A percentile compares a stretch with the other conserved stretches of the same genome.
Evolutionary conservation across 495 filamentous ascomycete species (phyloP).

Genomic region (Neurospora tetraspora): DNA sequence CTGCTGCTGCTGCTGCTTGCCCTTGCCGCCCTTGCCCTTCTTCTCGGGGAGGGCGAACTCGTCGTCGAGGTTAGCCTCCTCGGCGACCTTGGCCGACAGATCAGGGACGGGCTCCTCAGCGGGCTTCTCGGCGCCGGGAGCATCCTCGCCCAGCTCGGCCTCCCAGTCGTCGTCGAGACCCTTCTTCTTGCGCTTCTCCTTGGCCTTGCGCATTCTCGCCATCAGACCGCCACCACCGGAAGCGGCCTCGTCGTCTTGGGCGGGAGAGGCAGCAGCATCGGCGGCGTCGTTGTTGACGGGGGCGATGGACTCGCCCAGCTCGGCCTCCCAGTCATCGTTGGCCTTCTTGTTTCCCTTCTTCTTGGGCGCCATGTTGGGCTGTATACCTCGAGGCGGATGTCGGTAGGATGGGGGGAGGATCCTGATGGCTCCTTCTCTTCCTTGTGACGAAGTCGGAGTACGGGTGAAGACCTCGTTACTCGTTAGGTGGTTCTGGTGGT

Average conservation of each 20-base stretch:
- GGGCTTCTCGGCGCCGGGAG: conserved; percentile 35
- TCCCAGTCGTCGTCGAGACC: conserved; percentile 66
- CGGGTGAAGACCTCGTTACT: not conserved
- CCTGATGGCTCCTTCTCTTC: too few species aligned
- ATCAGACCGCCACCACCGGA: conserved; percentile 58
- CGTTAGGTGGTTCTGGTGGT: not conserved
- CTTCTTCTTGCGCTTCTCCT: conserved; percentile 89
- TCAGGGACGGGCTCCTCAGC: conserved; percentile 34
- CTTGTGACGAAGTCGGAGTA: not conserved
- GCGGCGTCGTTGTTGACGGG: conserved; percentile 33
- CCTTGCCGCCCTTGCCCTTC: conserved; percentile 90
- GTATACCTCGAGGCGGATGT: not conserved
- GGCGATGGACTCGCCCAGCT: conserved; percentile 69
- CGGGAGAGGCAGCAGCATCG: conserved; percentile 31
- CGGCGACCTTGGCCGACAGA: conserved; percentile 61
- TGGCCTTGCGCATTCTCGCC: conserved; percentile 79
- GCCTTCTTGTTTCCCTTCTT: conserved; percentile 85
- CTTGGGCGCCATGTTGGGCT: conserved; percentile 69
- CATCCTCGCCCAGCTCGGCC: conserved; percentile 52
- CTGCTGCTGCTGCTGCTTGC: conserved; percentile 67
- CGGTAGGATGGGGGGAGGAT: not conserved
- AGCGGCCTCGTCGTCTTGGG: conserved; percentile 41
- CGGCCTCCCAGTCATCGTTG: conserved; percentile 91
- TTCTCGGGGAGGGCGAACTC: conserved; percentile 80
- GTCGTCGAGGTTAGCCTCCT: conserved; percentile 78